Base-by-base conservation (phyloP, 1,139 yeast genomes). In the Diutina scorzettiae region DNA sequence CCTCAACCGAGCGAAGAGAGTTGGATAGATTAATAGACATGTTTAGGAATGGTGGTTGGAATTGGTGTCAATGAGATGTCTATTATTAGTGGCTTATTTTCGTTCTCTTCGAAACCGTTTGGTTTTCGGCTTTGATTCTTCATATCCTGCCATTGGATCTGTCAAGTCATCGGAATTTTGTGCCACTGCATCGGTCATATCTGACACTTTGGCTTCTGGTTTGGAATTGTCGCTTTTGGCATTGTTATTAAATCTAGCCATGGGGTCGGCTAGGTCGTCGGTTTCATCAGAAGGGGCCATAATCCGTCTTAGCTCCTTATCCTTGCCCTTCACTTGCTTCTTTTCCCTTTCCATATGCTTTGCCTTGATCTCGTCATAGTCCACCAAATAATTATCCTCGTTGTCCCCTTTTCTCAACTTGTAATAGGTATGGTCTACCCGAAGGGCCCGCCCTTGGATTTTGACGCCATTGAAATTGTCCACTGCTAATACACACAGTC, bases 391-490 rank as follows among this genome's bases (percentile, higher is more conserved):
- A 43, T 63, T 65, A 37, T 66, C 73, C 47, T 71, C 76, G 24
- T 63, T 69, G 43, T 73, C 76, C 6, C 68, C 75, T 11, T 67
- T 73, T 45, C 71, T 69, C 32, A 79, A 69, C 47, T 69, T 69
- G 55, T 74, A 86, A 49, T 76, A 69, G 12, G 82, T 75, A 63
- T 87, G 96, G 54, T 87, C 95, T 3, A 87, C 94, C 45, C 74
- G 65, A 9, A 87, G 52, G 8, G 55, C 52, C 44, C 78, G 63
- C 18, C 81, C 91, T 44, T 73, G 69, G 0, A 87, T 54, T 43
- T 66, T 69, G 2, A 76, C 64, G 1, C 96, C 95, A 55, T 84
- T 83, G 48, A 89, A 64, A 55, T 91, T 91, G 60, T 91, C 98
- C 3, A 91, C 80, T 0, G 97, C 96, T 41, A 91, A 62, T 0